Conservation (phyloP, 2,329 filamentous ascomycete genomes). For the Neocucurbitaria cava region DNA sequence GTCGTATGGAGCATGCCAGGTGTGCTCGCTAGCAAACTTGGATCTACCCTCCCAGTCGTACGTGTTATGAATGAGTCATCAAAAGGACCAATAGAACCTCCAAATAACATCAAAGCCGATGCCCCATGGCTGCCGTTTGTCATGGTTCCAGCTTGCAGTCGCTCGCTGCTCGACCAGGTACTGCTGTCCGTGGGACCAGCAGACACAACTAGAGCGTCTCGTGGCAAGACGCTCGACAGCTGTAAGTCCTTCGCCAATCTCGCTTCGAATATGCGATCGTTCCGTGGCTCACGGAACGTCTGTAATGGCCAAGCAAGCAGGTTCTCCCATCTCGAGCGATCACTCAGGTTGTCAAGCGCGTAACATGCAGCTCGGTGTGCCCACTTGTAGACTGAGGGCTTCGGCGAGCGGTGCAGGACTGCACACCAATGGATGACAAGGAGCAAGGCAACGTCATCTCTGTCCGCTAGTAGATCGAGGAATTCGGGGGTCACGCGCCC, state of each 20-base stretch:
- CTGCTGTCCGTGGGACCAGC: too few species aligned
- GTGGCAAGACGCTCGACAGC: not conserved
- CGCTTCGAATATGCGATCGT: not conserved
- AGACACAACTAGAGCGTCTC: not conserved
- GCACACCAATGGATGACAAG: slow-evolving; percentile 18
- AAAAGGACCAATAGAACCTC: not conserved
- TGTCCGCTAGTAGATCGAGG: slow-evolving; percentile 6
- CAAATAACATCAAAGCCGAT: not conserved
- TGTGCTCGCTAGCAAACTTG: not conserved
- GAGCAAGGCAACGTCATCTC: slow-evolving; percentile 16
- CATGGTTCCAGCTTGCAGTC: too few species aligned
- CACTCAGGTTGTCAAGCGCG: not conserved
- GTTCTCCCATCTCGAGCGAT: slow-evolving; percentile 5
- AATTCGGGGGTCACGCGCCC: slow-evolving; percentile 2
- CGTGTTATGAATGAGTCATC: not conserved
- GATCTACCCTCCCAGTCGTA: not conserved
- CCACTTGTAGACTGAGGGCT: slow-evolving; percentile 13
- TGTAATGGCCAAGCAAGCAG: slow-evolving; percentile 9
- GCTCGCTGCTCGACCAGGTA: too few species aligned
- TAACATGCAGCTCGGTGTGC: slow-evolving; percentile 5
- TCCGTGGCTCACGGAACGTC: not conserved
- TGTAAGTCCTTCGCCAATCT: not conserved
- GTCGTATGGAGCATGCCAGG: too few species aligned
- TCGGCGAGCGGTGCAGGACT: slow-evolving; percentile 8
- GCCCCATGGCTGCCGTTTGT: not conserved